Conservation (phyloP, 345 rosid genomes). For the Salix purpurea region DNA sequence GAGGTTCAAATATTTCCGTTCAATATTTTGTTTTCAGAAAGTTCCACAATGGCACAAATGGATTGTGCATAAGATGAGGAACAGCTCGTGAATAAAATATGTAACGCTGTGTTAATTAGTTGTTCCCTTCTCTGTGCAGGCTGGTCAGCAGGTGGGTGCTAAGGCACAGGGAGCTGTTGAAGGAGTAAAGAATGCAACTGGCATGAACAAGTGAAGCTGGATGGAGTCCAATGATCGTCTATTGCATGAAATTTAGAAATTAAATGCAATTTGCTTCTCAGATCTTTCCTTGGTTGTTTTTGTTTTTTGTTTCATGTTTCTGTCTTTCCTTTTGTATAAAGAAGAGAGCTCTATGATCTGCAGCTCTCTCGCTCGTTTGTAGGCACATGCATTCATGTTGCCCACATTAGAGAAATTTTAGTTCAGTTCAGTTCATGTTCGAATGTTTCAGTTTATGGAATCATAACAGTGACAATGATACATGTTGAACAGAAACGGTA, state of each 20-base stretch:
- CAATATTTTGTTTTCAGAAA: too few relatives aligned
- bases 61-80: too few relatives aligned
- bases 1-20: too few relatives aligned
- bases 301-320: neutral
- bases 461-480: neutral
- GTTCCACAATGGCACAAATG: too few relatives aligned
- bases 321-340: neutral
- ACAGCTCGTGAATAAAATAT: too few relatives aligned
- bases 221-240: neutral
- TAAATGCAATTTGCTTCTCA: neutral
- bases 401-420: neutral
- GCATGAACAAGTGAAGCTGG: slow-evolving; percentile 21
- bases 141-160: slow-evolving; percentile 51
- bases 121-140: slow-evolving; percentile 19
- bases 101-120: too few relatives aligned
- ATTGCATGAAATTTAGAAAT: neutral
- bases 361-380: neutral
- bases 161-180: slow-evolving; percentile 62
- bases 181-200: slow-evolving; percentile 52
- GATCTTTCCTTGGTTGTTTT: neutral
- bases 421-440: neutral
- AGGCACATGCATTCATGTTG: neutral
- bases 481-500: too few relatives aligned
- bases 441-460: neutral
- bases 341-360: slow-evolving; percentile 9